These are phyloP conservation scores for Psilocybe cyanescens DNA, from an alignment of 768 basidiomycete species.

Conservation along the genomic window DNA sequence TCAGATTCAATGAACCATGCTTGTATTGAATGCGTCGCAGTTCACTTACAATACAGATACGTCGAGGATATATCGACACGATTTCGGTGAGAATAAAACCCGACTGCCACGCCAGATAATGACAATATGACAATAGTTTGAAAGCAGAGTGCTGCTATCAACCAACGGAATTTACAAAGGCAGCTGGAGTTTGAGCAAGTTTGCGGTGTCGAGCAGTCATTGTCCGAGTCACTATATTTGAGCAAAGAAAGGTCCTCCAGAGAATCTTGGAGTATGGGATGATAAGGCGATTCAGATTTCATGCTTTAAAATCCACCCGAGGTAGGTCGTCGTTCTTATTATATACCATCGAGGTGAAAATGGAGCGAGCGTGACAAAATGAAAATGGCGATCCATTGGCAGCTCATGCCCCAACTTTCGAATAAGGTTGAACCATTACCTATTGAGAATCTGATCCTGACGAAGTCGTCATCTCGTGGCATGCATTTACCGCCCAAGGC, in stretches of 20 bases:
- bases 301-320: not conserved
- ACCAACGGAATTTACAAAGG: not conserved
- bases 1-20: not conserved
- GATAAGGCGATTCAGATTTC: constrained; percentile 8
- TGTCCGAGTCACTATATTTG: not conserved
- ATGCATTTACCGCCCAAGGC: not conserved
- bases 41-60: not conserved
- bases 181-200: not conserved
- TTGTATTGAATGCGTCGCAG: not conserved
- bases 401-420: not conserved
- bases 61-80: not conserved
- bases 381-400: not conserved
- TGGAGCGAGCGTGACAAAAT: not conserved
- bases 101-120: not conserved
- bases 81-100: not conserved
- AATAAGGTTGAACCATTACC: not conserved
- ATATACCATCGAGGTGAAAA: not conserved
- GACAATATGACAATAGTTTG: not conserved
- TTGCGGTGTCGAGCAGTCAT: not conserved
- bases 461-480: not conserved
- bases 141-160: not conserved
- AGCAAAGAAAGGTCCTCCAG: constrained; percentile 10
- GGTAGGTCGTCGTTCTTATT: not conserved
- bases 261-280: constrained; percentile 12
- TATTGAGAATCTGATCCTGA: not conserved